Evolutionary conservation across 208 protist species (phyloP), one percentile per base, ranked within the genome.

Genomic region (Angomonas deanei): DNA sequence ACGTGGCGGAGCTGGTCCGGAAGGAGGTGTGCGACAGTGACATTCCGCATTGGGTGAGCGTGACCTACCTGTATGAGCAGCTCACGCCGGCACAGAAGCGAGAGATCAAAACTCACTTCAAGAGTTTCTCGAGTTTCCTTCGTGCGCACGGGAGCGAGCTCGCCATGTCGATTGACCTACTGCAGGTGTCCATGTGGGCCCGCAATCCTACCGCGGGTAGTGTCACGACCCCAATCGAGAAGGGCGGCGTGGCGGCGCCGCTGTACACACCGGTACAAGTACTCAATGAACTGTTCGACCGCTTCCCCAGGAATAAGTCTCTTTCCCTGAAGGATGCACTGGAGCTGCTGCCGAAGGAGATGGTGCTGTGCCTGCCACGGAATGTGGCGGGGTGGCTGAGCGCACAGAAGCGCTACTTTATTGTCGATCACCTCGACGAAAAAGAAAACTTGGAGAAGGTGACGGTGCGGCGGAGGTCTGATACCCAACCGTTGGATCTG

Each of bases 41-140:
- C 50, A 88, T 95, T 27, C 89, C 89, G 0, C 73, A 84, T 30
- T 95, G 89, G 86, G 84, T 95, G 31, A 85, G 63, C 59, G 70
- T 92, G 49, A 95, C 89, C 15, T 63, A 71, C 8, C 64, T 95
- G 8, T 95, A 95, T 63, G 89, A 95, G 66, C 67, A 81, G 61
- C 82, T 95, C 28, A 81, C 82, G 26, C 48, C 66, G 4, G 74
- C 77, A 52, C 77, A 91, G 70, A 81, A 81, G 58, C 67, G 68
- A 2, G 49, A 72, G 39, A 61, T 95, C 49, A 91, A 91, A 69
- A 49, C 65, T 36, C 71, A 76, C 17, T 86, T 78, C 33, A 74
- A 78, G 47, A 93, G 86, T 57, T 91, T 95, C 47, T 84, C 86
- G 5, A 78, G 85, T n/a, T 95, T 95, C 67, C 62, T 95, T 54